Evolutionary conservation across 495 filamentous ascomycete genomes (phyloP).

Genomic region (Amphirosellinia nigrospora): DNA sequence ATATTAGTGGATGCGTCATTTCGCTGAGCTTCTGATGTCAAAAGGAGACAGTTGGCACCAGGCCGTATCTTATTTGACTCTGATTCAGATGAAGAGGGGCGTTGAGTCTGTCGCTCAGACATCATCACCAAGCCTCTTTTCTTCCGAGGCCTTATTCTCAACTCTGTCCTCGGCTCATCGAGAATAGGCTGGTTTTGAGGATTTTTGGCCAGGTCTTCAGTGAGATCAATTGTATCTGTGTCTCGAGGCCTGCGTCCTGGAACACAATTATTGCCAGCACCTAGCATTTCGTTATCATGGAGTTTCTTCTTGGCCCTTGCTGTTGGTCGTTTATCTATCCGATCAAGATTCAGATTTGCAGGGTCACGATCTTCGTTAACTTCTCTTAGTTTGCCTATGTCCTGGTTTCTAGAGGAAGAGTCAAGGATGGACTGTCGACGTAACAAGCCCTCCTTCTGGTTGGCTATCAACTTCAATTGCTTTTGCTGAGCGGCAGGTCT

Average conservation of each 20-base stretch:
- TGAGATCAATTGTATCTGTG: background rate
- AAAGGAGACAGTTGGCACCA: background rate
- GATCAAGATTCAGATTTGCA: background rate
- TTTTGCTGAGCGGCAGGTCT: background rate
- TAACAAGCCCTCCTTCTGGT: background rate
- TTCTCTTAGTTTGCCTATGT: background rate
- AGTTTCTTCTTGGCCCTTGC: background rate
- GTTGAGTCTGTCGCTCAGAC: slow-evolving; percentile 30
- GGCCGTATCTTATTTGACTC: background rate
- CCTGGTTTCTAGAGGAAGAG: background rate
- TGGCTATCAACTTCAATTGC: background rate
- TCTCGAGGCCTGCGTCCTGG: background rate
- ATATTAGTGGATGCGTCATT: background rate
- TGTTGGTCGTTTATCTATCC: background rate
- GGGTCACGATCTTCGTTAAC: background rate
- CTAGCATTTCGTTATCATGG: background rate
- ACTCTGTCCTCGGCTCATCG: slow-evolving; percentile 44
- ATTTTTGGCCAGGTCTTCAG: background rate
- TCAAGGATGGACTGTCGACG: background rate
- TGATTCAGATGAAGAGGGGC: background rate
- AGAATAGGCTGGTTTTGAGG: slow-evolving; percentile 13
- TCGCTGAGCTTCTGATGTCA: background rate
- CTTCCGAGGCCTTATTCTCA: slow-evolving; percentile 49
- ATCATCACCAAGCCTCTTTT: slow-evolving; percentile 50
- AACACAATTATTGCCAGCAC: background rate